These are phyloP conservation scores for Alternaria tenuissima DNA, from an alignment of 2,329 filamentous ascomycete species.

Conservation along the genomic window DNA sequence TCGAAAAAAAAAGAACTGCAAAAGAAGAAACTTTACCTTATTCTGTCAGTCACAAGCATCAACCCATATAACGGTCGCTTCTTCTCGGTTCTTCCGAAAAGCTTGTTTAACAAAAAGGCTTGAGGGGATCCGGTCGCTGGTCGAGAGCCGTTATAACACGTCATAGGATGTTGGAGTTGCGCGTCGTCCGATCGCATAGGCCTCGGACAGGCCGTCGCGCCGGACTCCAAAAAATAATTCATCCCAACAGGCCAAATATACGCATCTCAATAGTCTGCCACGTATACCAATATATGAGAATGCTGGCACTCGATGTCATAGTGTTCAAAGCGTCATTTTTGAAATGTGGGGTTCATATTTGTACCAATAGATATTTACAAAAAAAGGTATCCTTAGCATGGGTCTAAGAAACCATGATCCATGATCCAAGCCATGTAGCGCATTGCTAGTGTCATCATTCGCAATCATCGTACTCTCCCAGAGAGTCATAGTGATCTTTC, in stretches of 20 bases:
- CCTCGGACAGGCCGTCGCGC: not conserved
- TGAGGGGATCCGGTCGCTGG: not conserved
- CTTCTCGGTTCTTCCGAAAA: not conserved
- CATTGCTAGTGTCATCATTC: not conserved
- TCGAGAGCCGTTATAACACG: not conserved
- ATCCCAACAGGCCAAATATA: not conserved
- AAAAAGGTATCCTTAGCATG: not conserved
- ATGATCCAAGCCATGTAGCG: not conserved
- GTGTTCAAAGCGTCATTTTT: not conserved
- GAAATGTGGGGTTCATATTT: not conserved
- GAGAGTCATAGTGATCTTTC: not conserved
- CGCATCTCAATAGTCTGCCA: not conserved
- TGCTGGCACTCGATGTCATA: not conserved
- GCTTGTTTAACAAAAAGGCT: not conserved
- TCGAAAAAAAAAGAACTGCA: not conserved
- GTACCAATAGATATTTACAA: slow-evolving; percentile 3
- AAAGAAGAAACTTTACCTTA: not conserved
- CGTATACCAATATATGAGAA: not conserved
- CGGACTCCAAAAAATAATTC: not conserved
- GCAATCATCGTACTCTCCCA: not conserved
- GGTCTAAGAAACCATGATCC: not conserved
- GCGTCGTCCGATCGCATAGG: not conserved
- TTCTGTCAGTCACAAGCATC: not conserved
- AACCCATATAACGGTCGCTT: not conserved
- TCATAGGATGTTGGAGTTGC: not conserved